phyloP scores from a whole-genome alignment of 306 rosid genomes.

The Luffa aegyptiaca region DNA sequence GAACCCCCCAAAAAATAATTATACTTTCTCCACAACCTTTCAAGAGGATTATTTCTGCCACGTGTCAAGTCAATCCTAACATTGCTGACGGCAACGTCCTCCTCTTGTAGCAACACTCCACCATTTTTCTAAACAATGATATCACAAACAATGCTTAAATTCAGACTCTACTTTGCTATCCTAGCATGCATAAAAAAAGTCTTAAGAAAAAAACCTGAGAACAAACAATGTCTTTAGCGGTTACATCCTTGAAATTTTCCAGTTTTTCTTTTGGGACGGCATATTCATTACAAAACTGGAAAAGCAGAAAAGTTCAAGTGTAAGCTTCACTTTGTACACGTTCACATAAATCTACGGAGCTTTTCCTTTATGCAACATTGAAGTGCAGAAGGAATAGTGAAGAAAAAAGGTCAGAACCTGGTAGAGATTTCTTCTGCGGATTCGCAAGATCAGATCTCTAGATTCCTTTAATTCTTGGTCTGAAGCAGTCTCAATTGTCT shows the following conservation, averaged over 20 bases:
- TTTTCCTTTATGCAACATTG: not conserved
- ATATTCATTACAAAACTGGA: conserved; percentile 89
- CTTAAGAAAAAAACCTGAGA: conserved; percentile 47
- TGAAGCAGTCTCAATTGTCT: conserved; percentile 74
- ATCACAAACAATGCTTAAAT: not conserved
- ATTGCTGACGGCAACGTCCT: conserved; percentile 69
- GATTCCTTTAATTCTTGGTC: conserved; percentile 60
- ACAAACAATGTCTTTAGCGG: conserved; percentile 88
- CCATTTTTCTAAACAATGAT: conserved; percentile 51
- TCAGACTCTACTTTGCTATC: not conserved
- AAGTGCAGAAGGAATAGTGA: not conserved
- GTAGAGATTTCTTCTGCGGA: conserved; percentile 81
- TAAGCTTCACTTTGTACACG: not conserved
- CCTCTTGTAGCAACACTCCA: conserved; percentile 63
- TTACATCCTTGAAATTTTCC: conserved; percentile 67
- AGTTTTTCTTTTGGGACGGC: conserved; percentile 81
- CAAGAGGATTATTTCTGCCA: conserved; percentile 78
- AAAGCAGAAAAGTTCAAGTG: not conserved
- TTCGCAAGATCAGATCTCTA: conserved; percentile 67
- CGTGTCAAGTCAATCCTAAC: conserved; percentile 92
- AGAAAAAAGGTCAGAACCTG: conserved; percentile 32
- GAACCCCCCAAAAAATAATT: not conserved
- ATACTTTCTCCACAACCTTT: conserved; percentile 41
- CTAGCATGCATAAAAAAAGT: not conserved
- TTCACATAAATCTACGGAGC: not conserved